These are phyloP conservation scores for Venturia effusa DNA, from an alignment of 2,329 filamentous ascomycete species.

Conservation along the genomic window DNA sequence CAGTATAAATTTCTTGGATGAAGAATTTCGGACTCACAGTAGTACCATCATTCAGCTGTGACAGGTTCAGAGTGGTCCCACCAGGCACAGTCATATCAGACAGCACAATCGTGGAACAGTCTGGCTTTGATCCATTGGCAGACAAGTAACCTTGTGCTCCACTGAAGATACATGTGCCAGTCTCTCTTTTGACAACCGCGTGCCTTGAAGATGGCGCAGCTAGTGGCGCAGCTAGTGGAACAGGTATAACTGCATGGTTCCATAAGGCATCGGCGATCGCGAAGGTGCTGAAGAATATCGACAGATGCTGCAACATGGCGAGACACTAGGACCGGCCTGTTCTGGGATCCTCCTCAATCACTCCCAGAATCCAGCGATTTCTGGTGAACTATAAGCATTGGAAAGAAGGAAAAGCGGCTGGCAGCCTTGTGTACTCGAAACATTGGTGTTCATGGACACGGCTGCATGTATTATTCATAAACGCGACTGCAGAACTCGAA, in stretches of 20 bases:
- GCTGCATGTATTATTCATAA: no score
- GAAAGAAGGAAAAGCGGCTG: neutral
- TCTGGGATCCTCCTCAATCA: neutral
- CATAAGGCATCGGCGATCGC: neutral
- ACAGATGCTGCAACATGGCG: neutral
- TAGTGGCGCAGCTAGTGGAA: neutral
- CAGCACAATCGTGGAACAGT: neutral
- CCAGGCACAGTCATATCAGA: conserved; percentile 20
- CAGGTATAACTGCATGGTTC: neutral
- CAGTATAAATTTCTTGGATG: neutral
- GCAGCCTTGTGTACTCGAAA: neutral
- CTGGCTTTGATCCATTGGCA: neutral
- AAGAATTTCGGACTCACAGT: conserved; percentile 16
- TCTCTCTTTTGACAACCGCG: neutral
- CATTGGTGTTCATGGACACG: neutral
- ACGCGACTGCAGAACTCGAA: neutral
- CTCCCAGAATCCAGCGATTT: neutral
- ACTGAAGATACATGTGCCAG: neutral
- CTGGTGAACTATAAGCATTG: neutral
- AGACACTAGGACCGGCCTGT: neutral
- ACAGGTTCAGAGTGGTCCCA: conserved; percentile 26
- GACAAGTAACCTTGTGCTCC: neutral
- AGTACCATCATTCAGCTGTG: conserved; percentile 23
- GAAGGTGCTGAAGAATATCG: neutral
- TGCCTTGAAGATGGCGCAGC: neutral